Evolutionary conservation across 2,329 filamentous ascomycete species (phyloP).

Genomic region (Colletotrichum camelliae): DNA sequence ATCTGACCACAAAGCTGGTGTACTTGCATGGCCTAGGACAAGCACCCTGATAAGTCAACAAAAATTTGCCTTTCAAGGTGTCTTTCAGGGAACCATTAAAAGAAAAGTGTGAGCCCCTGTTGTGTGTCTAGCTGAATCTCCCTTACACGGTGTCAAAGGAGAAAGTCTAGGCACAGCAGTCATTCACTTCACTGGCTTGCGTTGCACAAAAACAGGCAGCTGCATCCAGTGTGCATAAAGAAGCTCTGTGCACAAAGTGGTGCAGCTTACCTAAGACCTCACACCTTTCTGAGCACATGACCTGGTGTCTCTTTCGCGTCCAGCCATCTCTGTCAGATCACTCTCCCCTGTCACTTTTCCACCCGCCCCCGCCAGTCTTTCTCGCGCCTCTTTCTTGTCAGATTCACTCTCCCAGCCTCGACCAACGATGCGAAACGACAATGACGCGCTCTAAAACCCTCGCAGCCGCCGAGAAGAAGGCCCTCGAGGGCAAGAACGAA

Average conservation of each 20-base stretch:
- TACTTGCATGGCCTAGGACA: neutral
- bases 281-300: neutral
- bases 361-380: neutral
- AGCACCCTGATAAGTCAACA: neutral
- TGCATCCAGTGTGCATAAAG: neutral
- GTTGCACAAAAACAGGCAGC: neutral
- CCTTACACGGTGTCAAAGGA: neutral
- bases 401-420: neutral
- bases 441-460: slow-evolving; percentile 36
- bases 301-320: neutral
- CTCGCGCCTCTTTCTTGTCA: neutral
- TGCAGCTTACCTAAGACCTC: neutral
- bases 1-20: neutral
- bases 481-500: slow-evolving; percentile 36
- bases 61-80: neutral
- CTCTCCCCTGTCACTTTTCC: neutral
- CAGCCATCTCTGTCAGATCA: neutral
- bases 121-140: too few species aligned
- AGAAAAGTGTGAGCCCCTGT: fast-evolving
- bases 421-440: slow-evolving; percentile 1
- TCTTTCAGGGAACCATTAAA: fast-evolving
- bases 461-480: slow-evolving; percentile 30
- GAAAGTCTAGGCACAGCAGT: neutral
- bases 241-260: neutral
- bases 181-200: neutral